phyloP scores from a whole-genome alignment of 495 filamentous ascomycete species.

The Tuber magnatum region DNA sequence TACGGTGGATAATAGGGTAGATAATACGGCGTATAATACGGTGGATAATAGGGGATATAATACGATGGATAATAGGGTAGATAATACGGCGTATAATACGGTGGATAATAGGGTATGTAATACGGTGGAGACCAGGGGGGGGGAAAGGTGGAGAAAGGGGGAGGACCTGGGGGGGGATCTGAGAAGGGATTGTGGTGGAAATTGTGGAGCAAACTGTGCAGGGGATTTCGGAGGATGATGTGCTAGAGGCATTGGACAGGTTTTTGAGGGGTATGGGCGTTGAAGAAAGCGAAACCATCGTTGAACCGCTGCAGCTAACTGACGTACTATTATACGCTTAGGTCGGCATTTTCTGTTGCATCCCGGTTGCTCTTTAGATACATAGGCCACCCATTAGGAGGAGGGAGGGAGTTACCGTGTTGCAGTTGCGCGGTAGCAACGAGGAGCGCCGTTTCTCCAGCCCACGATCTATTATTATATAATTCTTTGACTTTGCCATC shows the following conservation, averaged over 20 bases:
- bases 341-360: neutral
- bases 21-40: too few species aligned
- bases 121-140: too few species aligned
- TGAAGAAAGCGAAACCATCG: neutral
- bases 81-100: too few species aligned
- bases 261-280: neutral
- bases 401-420: neutral
- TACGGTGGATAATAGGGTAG: too few species aligned
- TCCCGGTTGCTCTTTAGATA: neutral
- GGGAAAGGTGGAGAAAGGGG: too few species aligned
- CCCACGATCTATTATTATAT: neutral
- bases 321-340: neutral
- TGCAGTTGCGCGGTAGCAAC: neutral
- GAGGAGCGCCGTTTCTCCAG: neutral
- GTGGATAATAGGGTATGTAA: too few species aligned
- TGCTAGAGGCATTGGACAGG: too few species aligned
- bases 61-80: too few species aligned
- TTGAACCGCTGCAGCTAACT: neutral
- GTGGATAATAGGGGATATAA: too few species aligned
- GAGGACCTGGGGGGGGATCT: too few species aligned
- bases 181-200: neutral
- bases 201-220: neutral
- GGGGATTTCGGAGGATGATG: neutral
- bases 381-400: neutral
- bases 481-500: neutral